Conservation (phyloP, 257 asterid species). For the Jacaranda mimosifolia region DNA sequence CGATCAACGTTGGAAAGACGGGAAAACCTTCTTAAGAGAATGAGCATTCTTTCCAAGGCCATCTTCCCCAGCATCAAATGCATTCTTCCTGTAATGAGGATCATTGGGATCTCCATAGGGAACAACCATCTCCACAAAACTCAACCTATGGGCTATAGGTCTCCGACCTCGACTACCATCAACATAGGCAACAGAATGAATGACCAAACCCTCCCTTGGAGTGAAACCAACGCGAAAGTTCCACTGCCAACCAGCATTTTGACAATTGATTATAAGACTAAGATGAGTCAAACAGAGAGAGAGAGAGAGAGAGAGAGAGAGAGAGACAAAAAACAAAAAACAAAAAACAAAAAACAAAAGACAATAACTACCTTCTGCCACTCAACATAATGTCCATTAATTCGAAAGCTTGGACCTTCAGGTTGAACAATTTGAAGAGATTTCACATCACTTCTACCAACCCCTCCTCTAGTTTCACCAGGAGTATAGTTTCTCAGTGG, state of each 20-base stretch:
- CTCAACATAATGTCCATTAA: conserved; percentile 69
- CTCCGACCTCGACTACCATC: conserved; percentile 86
- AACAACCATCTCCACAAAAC: conserved; percentile 89
- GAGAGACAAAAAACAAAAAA: too few species aligned
- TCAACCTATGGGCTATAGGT: conserved; percentile 79
- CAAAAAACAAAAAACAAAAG: too few species aligned
- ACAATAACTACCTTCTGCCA: conserved; percentile 80
- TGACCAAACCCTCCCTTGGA: conserved; percentile 82
- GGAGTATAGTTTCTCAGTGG: conserved; percentile 78
- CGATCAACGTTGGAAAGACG: background rate
- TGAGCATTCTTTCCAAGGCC: conserved; percentile 89
- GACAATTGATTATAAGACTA: conserved; percentile 4
- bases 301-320: too few species aligned
- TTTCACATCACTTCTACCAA: conserved; percentile 80
- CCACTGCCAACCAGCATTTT: conserved; percentile 61
- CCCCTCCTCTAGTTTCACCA: conserved; percentile 81
- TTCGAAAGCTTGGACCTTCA: conserved; percentile 83
- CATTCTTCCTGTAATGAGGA: conserved; percentile 82
- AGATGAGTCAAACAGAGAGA: conserved; percentile 7
- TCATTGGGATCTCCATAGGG: conserved; percentile 91
- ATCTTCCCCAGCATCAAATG: conserved; percentile 92
- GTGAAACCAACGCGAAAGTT: conserved; percentile 84
- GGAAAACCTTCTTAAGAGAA: conserved; percentile 71
- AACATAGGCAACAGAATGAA: conserved; percentile 80
- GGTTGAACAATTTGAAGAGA: conserved; percentile 71